Base-by-base conservation (phyloP, 75 land plant species). In the Chamaecyparis obtusa region DNA sequence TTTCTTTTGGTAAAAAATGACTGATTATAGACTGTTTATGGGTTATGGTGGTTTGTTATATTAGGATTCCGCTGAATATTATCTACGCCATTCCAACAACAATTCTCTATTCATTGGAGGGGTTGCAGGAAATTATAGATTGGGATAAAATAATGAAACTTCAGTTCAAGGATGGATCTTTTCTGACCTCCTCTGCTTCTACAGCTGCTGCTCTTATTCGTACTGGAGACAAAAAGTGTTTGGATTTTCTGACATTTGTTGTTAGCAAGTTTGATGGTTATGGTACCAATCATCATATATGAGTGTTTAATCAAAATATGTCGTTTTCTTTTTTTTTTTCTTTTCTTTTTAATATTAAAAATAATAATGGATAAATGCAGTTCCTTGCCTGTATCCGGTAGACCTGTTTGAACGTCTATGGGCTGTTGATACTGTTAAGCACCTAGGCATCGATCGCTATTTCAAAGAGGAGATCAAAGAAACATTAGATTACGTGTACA, bases 381-480 rank as follows among this genome's bases (percentile, higher is more conserved):
- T 57, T 11, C 85, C 39, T 85, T 54, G 85, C 17, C 85, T 32
- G 35, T 85, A 85, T 80, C 83, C 85, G 37, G 17, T 60, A 15
- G 76, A 85, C 32, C 72, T 93, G 43, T 90, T 93, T 55, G 95
- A 92, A 88, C 94, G 60, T 33, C 17, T 92, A 2, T 93, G 95
- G 95, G 90, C 89, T 0, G 91, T 93, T 54, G 95, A 93, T 44
- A 87, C 91, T 6, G 83, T 93, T 10, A 87, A 93, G 32, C 86
- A 94, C 33, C 90, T 93, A 16, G 90, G 90, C 10, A 87, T 89
- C 76, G 90, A 49, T 54, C 90, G 0, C 21, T 74, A 84, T 56
- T 90, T 90, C 54, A 37, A 77, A 24, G 19, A 74, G n/a, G n/a
- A n/a, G n/a, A n/a, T n/a, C n/a, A n/a, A n/a, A n/a, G n/a, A n/a